Percentiles rank a stretch among this genome's conserved stretches.
These are phyloP conservation scores for Trichaptum fuscoviolaceum DNA, from an alignment of 768 basidiomycete genomes.

Conservation along the genomic window DNA sequence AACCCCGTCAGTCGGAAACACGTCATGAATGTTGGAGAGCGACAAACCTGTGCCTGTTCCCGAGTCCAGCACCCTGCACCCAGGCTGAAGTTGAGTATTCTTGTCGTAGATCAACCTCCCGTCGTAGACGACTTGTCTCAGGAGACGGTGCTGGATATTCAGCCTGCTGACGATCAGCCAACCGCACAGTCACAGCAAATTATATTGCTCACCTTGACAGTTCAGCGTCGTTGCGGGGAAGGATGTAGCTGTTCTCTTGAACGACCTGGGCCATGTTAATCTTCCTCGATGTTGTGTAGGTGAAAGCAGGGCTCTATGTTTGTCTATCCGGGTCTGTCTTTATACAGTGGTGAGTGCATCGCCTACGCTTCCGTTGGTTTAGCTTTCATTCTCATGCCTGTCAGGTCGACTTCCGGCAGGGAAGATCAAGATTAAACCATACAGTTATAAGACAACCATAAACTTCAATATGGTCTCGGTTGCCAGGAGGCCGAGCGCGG, in stretches of 20 bases:
- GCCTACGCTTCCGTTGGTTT: neutral
- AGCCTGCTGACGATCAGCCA: neutral
- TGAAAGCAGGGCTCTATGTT: neutral
- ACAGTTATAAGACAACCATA: too few relatives aligned
- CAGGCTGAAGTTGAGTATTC: neutral
- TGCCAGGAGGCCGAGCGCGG: neutral
- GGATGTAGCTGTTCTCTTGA: neutral
- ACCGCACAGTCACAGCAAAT: neutral
- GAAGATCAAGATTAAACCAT: too few relatives aligned
- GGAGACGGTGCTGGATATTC: neutral
- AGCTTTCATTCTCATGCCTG: neutral
- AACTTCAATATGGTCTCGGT: neutral
- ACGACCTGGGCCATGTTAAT: neutral
- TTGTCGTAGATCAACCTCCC: constrained; percentile 3
- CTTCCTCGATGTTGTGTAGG: neutral
- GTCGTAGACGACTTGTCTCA: neutral
- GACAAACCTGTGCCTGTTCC: constrained; percentile 4
- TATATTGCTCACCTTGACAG: neutral
- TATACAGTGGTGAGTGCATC: neutral
- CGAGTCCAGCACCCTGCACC: neutral
- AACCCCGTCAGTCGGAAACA: neutral
- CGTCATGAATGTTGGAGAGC: neutral
- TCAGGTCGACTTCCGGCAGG: neutral
- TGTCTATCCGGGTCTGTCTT: neutral
- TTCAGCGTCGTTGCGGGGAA: neutral